These are phyloP conservation scores for Kondoa malvinella DNA, from an alignment of 768 basidiomycete species.

Conservation along the genomic window DNA sequence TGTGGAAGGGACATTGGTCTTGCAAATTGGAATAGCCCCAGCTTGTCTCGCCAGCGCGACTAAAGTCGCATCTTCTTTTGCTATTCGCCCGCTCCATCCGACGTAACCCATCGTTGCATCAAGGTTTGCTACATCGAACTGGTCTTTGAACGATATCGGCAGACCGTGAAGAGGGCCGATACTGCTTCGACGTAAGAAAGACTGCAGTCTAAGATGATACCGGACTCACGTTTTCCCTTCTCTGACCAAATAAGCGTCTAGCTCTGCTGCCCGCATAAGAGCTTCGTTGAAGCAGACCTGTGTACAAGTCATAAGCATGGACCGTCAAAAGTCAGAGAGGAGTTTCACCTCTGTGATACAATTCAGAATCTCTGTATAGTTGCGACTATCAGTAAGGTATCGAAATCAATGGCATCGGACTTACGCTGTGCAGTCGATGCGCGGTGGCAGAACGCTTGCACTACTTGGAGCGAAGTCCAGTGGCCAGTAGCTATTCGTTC, in stretches of 20 bases:
- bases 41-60: constrained; percentile 25
- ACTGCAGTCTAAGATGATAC: constrained; percentile 31
- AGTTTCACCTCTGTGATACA: not conserved
- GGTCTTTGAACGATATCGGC: constrained; percentile 33
- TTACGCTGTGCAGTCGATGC: not conserved
- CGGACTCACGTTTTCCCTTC: constrained; percentile 55
- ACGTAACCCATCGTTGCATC: constrained; percentile 25
- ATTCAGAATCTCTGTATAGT: not conserved
- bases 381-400: not conserved
- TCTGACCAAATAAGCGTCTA: constrained; percentile 46
- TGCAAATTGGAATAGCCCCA: constrained; percentile 38
- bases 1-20: constrained; percentile 19
- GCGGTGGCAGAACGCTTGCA: not conserved
- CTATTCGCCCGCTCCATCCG: constrained; percentile 18
- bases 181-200: not conserved
- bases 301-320: not conserved
- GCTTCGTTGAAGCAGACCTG: constrained; percentile 31
- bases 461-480: not conserved
- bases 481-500: not conserved
- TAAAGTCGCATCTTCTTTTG: constrained; percentile 11
- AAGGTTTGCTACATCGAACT: constrained; percentile 29
- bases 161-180: constrained; percentile 31
- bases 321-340: not conserved
- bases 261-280: constrained; percentile 44
- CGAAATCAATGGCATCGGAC: not conserved